These are phyloP conservation scores for Trametes coccinea DNA, from an alignment of 768 basidiomycete species.

Conservation along the genomic window DNA sequence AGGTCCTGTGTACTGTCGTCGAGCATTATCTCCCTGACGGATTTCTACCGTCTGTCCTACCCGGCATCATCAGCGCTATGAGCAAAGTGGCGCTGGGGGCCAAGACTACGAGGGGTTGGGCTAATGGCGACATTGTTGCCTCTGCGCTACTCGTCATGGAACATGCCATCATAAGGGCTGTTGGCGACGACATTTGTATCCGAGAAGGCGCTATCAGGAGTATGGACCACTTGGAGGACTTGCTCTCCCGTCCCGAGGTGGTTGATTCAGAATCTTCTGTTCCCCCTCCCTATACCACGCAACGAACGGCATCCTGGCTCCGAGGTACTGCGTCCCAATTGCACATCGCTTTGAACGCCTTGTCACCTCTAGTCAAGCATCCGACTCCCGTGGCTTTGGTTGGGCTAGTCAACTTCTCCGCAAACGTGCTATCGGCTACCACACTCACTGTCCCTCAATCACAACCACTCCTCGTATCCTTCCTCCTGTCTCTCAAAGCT, in stretches of 20 bases:
- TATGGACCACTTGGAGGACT: constrained; percentile 63
- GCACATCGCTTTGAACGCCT: constrained; percentile 75
- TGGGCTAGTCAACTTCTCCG: constrained; percentile 58
- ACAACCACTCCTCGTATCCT: constrained; percentile 67
- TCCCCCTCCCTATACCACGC: constrained; percentile 44
- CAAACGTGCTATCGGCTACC: constrained; percentile 53
- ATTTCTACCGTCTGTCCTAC: constrained; percentile 69
- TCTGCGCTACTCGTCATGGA: constrained; percentile 59
- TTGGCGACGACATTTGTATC: constrained; percentile 69
- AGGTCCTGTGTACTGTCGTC: constrained; percentile 56
- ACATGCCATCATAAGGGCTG: constrained; percentile 50
- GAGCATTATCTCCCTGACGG: constrained; percentile 48
- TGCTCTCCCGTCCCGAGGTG: constrained; percentile 39
- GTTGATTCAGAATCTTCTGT: neutral
- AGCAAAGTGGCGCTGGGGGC: constrained; percentile 66
- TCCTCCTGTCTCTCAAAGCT: constrained; percentile 70
- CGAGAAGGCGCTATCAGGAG: constrained; percentile 56
- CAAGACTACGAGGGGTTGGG: constrained; percentile 60
- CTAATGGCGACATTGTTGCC: constrained; percentile 67
- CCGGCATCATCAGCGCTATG: constrained; percentile 80
- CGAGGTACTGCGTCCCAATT: constrained; percentile 80
- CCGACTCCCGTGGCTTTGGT: constrained; percentile 64
- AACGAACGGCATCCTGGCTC: constrained; percentile 76
- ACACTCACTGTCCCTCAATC: constrained; percentile 65
- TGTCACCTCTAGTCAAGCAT: constrained; percentile 72